Evolutionary conservation across 352 stramenopile genomes (phyloP).

Genomic region (Phytophthora cactorum): DNA sequence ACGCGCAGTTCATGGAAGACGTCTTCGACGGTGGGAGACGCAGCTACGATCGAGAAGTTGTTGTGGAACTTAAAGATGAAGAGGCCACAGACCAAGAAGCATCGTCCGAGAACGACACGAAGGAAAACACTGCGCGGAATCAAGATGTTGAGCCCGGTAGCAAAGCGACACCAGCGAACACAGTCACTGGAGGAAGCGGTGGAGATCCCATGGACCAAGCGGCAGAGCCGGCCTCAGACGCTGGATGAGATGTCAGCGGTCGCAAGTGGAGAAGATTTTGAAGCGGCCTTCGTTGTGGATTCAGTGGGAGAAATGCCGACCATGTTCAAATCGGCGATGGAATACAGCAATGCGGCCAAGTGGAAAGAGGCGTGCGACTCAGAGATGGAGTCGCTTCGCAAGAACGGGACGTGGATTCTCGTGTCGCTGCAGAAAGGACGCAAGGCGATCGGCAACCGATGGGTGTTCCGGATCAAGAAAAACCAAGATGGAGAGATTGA

Average conservation of each 20-base stretch:
- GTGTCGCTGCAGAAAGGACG: slow-evolving; percentile 8
- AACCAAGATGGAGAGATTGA: slow-evolving; percentile 23
- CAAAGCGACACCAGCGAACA: too few relatives aligned
- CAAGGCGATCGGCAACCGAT: slow-evolving; percentile 18
- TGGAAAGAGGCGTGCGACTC: slow-evolving; percentile 14
- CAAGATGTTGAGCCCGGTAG: too few relatives aligned
- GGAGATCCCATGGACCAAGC: too few relatives aligned
- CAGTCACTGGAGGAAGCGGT: too few relatives aligned
- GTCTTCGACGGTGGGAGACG: slow-evolving; percentile 1
- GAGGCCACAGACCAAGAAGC: not conserved
- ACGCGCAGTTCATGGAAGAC: too few relatives aligned
- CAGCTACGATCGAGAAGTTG: not conserved
- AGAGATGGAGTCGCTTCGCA: slow-evolving; percentile 12
- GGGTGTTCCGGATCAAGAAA: slow-evolving; percentile 20
- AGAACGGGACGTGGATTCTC: slow-evolving; percentile 21
- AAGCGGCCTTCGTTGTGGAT: not conserved
- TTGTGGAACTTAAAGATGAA: slow-evolving; percentile 3
- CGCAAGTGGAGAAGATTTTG: too few relatives aligned
- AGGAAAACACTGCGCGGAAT: not conserved
- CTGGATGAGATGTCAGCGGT: too few relatives aligned
- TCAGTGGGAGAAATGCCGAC: too few relatives aligned
- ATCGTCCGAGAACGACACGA: not conserved
- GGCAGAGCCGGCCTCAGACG: too few relatives aligned
- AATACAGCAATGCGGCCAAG: not conserved
- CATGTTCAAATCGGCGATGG: not conserved